Evolutionary conservation across 129 eudicot species (phyloP).

Genomic region (Glebionis coronaria): DNA sequence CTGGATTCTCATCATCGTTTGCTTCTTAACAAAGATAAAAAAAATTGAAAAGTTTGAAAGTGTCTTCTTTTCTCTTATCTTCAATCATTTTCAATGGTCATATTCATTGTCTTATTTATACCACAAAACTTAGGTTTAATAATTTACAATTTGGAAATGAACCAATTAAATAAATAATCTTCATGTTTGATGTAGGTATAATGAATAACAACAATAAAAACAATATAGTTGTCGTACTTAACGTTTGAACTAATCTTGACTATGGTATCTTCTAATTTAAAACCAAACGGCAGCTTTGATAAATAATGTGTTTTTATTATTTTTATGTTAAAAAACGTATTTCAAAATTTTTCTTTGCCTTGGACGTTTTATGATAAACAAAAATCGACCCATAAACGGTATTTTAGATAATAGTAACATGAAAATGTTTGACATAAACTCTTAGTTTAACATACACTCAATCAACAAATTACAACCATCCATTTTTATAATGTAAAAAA

Average conservation of each 20-base stretch:
- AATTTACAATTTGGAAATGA: neutral
- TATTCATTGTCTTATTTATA: neutral
- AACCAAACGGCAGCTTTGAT: neutral
- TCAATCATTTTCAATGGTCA: conserved; percentile 18
- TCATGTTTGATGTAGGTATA: neutral
- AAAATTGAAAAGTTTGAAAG: conserved; percentile 8
- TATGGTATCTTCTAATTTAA: neutral
- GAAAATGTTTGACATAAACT: no score
- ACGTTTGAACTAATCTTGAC: no score
- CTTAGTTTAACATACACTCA: no score
- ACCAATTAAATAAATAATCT: neutral
- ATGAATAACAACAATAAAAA: neutral
- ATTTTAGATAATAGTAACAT: no score
- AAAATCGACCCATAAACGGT: no score
- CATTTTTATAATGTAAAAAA: no score
- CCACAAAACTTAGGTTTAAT: neutral
- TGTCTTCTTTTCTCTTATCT: conserved; percentile 19
- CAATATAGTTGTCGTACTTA: neutral
- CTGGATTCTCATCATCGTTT: conserved; percentile 25
- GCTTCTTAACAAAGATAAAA: conserved; percentile 36
- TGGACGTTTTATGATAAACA: no score
- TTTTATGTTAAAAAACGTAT: neutral
- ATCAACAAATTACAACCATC: no score
- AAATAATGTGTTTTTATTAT: no score
- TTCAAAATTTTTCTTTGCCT: no score